phyloP scores from a whole-genome alignment of 2,329 filamentous ascomycete genomes.

The Laburnicola sp. region DNA sequence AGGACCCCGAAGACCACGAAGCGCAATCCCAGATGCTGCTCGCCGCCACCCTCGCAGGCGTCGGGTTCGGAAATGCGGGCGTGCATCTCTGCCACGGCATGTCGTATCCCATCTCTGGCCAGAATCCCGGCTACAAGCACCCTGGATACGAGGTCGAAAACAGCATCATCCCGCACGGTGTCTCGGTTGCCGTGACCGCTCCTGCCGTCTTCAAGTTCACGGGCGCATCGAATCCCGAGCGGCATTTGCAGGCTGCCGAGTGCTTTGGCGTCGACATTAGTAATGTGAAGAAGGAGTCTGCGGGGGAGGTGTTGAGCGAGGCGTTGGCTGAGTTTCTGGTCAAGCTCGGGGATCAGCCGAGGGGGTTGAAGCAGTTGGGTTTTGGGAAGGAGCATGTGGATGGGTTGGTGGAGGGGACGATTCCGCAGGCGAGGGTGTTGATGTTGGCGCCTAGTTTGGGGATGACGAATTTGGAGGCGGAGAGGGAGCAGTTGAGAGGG shows the following conservation, averaged over 20 bases:
- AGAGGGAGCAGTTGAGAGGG: conserved; percentile 53
- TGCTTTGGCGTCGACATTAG: conserved; percentile 87
- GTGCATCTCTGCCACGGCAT: conserved; percentile 91
- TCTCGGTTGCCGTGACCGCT: conserved; percentile 90
- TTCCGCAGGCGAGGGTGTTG: conserved; percentile 87
- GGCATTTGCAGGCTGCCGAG: conserved; percentile 87
- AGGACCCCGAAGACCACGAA: conserved; percentile 85
- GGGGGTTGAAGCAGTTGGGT: conserved; percentile 79
- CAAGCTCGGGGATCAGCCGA: conserved; percentile 85
- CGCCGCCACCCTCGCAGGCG: conserved; percentile 88
- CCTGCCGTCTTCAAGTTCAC: conserved; percentile 96
- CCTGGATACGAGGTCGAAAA: conserved; percentile 76
- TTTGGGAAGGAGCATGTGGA: conserved; percentile 78
- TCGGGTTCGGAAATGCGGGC: conserved; percentile 96
- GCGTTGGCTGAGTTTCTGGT: conserved; percentile 80
- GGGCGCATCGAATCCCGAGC: conserved; percentile 84
- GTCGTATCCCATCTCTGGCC: conserved; percentile 95
- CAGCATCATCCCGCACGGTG: conserved; percentile 91
- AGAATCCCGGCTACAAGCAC: conserved; percentile 90
- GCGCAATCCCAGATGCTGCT: conserved; percentile 96
- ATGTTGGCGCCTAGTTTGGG: conserved; percentile 84
- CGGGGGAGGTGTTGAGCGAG: conserved; percentile 84
- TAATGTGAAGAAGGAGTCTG: conserved; percentile 84
- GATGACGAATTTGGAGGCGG: conserved; percentile 49
- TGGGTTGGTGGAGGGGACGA: conserved; percentile 85